Conservation (phyloP, 225 moss, liverwort and hornwort genomes). For the Asterella californica region DNA sequence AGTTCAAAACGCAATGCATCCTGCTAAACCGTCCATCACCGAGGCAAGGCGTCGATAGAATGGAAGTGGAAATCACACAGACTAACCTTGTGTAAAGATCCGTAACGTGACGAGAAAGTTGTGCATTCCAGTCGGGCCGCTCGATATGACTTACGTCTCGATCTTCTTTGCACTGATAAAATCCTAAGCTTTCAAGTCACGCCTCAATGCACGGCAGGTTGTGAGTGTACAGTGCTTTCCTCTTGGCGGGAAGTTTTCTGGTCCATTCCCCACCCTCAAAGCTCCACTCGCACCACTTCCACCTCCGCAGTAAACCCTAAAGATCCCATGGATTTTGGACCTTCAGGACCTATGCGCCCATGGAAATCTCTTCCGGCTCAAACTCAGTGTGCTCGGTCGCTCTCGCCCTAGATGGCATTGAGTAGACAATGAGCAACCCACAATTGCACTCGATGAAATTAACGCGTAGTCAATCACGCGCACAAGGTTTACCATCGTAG, state of each 20-base stretch:
- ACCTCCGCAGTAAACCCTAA: slow-evolving; percentile 37
- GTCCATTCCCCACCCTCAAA: slow-evolving; percentile 51
- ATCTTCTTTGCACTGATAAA: slow-evolving; percentile 74
- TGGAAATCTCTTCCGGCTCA: not conserved
- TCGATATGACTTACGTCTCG: slow-evolving; percentile 71
- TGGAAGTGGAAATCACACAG: not conserved
- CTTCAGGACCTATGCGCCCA: not conserved
- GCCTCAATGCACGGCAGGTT: slow-evolving; percentile 88
- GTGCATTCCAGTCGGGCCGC: slow-evolving; percentile 91
- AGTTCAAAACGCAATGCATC: too few relatives aligned
- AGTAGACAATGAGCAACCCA: not conserved
- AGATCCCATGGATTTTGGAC: not conserved
- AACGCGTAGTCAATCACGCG: not conserved
- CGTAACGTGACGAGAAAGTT: slow-evolving; percentile 77
- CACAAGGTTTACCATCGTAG: not conserved
- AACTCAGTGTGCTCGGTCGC: not conserved
- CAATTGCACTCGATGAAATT: not conserved
- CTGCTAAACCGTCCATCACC: not conserved
- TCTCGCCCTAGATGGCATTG: not conserved
- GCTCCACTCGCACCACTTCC: slow-evolving; percentile 23
- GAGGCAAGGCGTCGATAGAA: not conserved
- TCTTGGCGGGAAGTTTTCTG: slow-evolving; percentile 78
- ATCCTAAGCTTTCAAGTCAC: slow-evolving; percentile 79
- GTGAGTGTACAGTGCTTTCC: slow-evolving; percentile 86
- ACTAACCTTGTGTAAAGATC: slow-evolving; percentile 80